phyloP scores from a whole-genome alignment of 441 rosid genomes.

The Jatropha multifida region DNA sequence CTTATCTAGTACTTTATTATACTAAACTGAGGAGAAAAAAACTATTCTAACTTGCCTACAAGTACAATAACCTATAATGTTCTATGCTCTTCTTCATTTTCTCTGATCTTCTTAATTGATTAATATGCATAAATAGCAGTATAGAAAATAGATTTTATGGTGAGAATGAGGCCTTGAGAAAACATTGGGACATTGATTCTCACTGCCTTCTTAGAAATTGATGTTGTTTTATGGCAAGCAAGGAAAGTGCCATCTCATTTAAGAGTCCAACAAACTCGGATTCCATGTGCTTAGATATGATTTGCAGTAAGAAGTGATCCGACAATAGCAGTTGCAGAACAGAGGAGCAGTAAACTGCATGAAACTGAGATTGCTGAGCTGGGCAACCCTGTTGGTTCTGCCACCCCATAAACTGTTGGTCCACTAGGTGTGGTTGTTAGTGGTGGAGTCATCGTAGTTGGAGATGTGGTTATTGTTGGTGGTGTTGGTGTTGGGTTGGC shows the following conservation, averaged over 20 bases:
- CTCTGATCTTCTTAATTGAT: constrained; percentile 37
- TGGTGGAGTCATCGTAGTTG: constrained; percentile 46
- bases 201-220: constrained; percentile 34
- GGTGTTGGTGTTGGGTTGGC: constrained; percentile 36
- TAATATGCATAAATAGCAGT: constrained; percentile 39
- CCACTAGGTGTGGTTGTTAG: constrained; percentile 48
- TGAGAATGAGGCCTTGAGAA: constrained; percentile 36
- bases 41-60: constrained; percentile 54
- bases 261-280: constrained; percentile 26
- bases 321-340: constrained; percentile 40
- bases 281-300: constrained; percentile 31
- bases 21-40: constrained; percentile 44
- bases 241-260: constrained; percentile 31
- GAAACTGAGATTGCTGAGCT: constrained; percentile 62
- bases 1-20: constrained; percentile 42
- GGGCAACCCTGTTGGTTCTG: constrained; percentile 83
- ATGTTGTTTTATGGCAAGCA: constrained; percentile 28
- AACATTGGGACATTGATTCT: constrained; percentile 37
- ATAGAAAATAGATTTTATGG: constrained; percentile 36
- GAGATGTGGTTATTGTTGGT: constrained; percentile 42
- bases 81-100: constrained; percentile 44
- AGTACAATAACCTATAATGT: constrained; percentile 48
- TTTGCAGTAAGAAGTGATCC: constrained; percentile 39
- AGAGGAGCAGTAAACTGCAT: constrained; percentile 40
- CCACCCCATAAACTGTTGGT: constrained; percentile 57